Conservation (phyloP, 73 alveolate species). For the Tetrahymena thermophila region DNA sequence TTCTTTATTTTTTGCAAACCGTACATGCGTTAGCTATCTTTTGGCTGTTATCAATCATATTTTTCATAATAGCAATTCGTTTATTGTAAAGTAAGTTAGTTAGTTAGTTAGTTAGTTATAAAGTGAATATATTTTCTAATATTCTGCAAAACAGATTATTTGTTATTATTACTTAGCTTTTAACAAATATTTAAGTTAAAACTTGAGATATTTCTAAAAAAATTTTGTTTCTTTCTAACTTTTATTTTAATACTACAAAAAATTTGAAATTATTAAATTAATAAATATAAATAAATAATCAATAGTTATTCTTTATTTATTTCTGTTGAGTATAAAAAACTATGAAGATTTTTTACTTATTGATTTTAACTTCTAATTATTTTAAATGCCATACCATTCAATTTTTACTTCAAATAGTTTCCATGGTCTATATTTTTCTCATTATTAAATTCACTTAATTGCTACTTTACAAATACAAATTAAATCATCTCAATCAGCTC, state of each 20-base stretch:
- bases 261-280: not conserved
- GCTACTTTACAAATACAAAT: not conserved
- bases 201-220: not conserved
- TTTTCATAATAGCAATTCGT: too few species aligned
- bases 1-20: not conserved
- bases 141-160: not conserved
- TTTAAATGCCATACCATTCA: not conserved
- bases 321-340: not conserved
- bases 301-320: not conserved
- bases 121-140: not conserved
- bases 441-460: too few species aligned
- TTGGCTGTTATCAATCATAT: not conserved
- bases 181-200: too few species aligned
- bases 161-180: not conserved
- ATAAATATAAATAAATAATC: not conserved
- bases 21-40: not conserved
- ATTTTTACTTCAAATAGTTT: not conserved
- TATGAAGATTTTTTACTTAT: not conserved
- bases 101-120: not conserved
- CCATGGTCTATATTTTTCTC: not conserved
- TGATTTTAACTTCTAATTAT: not conserved
- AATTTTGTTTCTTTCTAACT: not conserved
- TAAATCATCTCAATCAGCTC: too few species aligned
- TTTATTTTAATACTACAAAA: not conserved
- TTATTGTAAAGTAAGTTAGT: not conserved